Evolutionary conservation across 306 rosid genomes (phyloP), one percentile per base, ranked within the genome.

Genomic region (Mucuna pruriens): DNA sequence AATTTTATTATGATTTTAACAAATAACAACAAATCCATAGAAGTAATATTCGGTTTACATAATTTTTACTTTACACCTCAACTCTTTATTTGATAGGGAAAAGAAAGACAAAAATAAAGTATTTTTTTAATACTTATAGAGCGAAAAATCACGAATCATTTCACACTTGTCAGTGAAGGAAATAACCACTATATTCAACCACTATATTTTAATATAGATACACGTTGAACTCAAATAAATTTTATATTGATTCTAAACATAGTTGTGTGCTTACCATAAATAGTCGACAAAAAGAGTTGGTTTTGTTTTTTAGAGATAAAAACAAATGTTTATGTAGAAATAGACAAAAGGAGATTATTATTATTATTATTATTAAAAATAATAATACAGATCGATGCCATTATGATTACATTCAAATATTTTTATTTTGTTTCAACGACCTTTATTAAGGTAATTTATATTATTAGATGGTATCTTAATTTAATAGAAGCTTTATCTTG

Each of bases 181-280:
- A 38, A 63, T 81, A 74, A 39, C 76, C 69, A 29, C 74, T 54
- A 34, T 64, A 64, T 31, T 29, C 2, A 38, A 38, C 42, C 9
- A 38, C 42, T 4, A 9, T 42, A 46, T 46, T 63, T 63, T 34
- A 63, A 16, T n/a, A 34, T 63, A 34, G 13, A 13, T 63, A 36
- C 12, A 34, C 6, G 45, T 17, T 65, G 48, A 65, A 36, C 44
- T 10, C 51, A 19, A 17, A n/a, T 17, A 34, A 26, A 60, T 26
- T 60, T 60, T 29, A 26, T 61, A 39, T 38, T 20, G 31, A 45
- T 61, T 31, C 72, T 17, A 29, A 10, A 31, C 44, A 61, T 46
- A 31, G 48, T 5, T 45, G 31, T 71, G 40, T 80, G 5, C 63
- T 80, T 70, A 7, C n/a, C 26, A 48, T 4, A 42, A 79, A 48